Evolutionary conservation across 495 filamentous ascomycete genomes (phyloP), one percentile per base, ranked within the genome.

Genomic region (Gamarada debralockiae): DNA sequence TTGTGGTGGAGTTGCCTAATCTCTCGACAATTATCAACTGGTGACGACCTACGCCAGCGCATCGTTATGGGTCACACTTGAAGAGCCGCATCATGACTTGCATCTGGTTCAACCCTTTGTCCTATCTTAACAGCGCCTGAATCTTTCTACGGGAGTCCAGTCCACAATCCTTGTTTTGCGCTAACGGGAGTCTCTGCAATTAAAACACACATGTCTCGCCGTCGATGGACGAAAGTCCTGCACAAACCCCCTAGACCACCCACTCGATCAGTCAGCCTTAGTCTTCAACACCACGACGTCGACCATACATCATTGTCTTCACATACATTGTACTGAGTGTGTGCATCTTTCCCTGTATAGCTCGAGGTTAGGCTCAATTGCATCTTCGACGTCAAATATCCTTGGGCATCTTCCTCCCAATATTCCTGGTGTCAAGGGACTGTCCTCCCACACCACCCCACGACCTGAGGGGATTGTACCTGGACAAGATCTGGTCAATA

Each of bases 21-120:
- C 75, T 76, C 78, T 68, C 69, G 69, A 65, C 57, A 70, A 81
- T 57, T 46, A 78, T 82, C 79, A 73, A 88, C 85, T 93, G 89
- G 90, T 76, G 80, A 82, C 73, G 78, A 87, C 75, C 75, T 70
- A 84, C 85, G 90, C 90, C 90, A 96, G 76, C 90, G 82, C 90
- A 96, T 90, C 90, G 88, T 74, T 63, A 78, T 75, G 76, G 76
- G 70, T 75, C 77, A 75, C 76, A 69, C 65, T 73, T 76, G 69
- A 72, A 74, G 73, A 81, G 78, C 77, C 78, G 78, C 78, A 81
- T 78, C 71, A 73, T 69, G 62, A 70, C 75, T 67, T 77, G 74
- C 77, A 59, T 59, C 41, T 61, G 47, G 44, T 33, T 59, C 42
- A 31, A 44, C 50, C 52, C 44, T 48, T 49, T 50, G 62, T 59